phyloP scores from a whole-genome alignment of 345 rosid species.

The Murraya koenigii region DNA sequence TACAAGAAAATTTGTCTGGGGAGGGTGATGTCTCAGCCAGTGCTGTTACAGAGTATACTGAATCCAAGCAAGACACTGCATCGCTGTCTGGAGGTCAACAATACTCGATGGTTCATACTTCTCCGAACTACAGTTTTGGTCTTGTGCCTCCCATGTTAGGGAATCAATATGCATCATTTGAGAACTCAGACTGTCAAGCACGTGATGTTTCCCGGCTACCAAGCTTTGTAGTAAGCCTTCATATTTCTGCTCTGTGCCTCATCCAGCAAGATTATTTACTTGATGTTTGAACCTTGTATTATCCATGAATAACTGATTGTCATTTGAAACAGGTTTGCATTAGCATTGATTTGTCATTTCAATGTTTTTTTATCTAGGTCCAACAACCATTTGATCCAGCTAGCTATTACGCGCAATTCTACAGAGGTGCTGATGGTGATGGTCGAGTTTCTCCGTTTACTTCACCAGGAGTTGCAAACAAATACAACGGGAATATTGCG shows the following conservation, averaged over 20 bases:
- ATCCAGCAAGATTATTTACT: conserved; percentile 4
- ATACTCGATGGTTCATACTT: conserved; percentile 51
- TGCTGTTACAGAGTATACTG: conserved; percentile 50
- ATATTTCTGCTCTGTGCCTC: conserved; percentile 5
- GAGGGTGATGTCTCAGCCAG: conserved; percentile 49
- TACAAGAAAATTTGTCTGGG: conserved; percentile 48
- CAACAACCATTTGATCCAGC: conserved; percentile 83
- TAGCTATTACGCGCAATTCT: conserved; percentile 75
- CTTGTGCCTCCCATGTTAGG: conserved; percentile 59
- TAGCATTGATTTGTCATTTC: neutral
- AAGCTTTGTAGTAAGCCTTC: conserved; percentile 65
- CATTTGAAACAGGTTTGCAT: neutral
- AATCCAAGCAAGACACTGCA: conserved; percentile 55
- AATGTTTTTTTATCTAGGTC: conserved; percentile 37
- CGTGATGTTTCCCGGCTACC: conserved; percentile 72
- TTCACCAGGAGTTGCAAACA: conserved; percentile 63
- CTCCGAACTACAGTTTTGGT: conserved; percentile 61
- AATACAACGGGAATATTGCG: conserved; percentile 76
- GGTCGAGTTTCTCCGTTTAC: conserved; percentile 84
- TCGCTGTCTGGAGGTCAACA: conserved; percentile 55
- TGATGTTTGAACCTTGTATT: neutral
- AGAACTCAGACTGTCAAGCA: conserved; percentile 74
- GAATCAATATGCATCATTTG: conserved; percentile 60
- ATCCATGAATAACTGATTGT: neutral
- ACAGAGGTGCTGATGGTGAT: conserved; percentile 64